A percentile compares a stretch with the other conserved stretches of the same genome.
These are phyloP conservation scores for Seiridium cupressi DNA, from an alignment of 2,329 filamentous ascomycete genomes.

Conservation along the genomic window DNA sequence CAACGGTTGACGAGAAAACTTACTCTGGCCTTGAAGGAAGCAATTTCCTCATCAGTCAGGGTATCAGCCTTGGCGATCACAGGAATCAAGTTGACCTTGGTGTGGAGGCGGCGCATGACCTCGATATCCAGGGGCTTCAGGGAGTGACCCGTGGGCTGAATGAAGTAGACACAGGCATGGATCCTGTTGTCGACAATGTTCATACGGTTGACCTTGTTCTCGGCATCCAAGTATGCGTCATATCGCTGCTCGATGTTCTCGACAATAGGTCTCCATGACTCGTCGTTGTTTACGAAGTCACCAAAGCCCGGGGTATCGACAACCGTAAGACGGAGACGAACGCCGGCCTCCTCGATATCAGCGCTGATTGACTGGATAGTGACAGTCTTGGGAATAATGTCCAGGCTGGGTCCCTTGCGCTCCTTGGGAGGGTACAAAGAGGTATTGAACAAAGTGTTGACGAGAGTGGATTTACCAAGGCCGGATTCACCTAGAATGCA, in stretches of 20 bases:
- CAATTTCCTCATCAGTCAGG: slow-evolving; percentile 93
- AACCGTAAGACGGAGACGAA: slow-evolving; percentile 91
- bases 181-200: slow-evolving; percentile 99
- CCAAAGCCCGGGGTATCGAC: slow-evolving; percentile 98
- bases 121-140: slow-evolving; percentile 98
- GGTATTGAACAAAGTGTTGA: slow-evolving; percentile 99
- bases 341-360: slow-evolving; percentile 97
- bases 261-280: slow-evolving; percentile 98
- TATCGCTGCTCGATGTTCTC: slow-evolving; percentile 99
- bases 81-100: slow-evolving; percentile 99
- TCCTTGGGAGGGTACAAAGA: slow-evolving; percentile 98
- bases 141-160: slow-evolving; percentile 97
- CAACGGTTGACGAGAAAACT: slow-evolving; percentile 35
- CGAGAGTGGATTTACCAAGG: slow-evolving; percentile 96
- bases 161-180: slow-evolving; percentile 99
- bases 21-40: slow-evolving; percentile 93
- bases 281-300: slow-evolving; percentile 99
- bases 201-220: slow-evolving; percentile 99
- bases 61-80: slow-evolving; percentile 99
- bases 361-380: slow-evolving; percentile 93
- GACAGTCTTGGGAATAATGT: slow-evolving; percentile 98
- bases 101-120: slow-evolving; percentile 98
- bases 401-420: slow-evolving; percentile 93
- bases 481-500: slow-evolving; percentile 82
- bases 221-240: slow-evolving; percentile 95